Evolutionary conservation across 108 stramenopile species (phyloP).

Genomic region (Nitzschia sp.): DNA sequence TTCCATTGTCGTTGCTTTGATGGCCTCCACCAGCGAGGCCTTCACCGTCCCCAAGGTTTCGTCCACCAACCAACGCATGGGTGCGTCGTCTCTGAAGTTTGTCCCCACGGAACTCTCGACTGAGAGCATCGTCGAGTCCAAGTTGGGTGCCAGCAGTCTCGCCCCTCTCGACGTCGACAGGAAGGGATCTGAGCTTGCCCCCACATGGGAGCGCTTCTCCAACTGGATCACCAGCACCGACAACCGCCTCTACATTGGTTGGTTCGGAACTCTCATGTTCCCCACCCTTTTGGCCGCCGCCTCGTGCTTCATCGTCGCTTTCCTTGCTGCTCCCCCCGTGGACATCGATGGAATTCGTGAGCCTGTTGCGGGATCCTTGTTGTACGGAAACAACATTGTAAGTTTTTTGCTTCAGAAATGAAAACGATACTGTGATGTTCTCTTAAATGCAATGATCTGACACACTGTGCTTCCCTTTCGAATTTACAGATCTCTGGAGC

Average conservation of each 20-base stretch:
- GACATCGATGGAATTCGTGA: slow-evolving; percentile 44
- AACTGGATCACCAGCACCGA: slow-evolving; percentile 46
- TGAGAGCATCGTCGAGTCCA: background rate
- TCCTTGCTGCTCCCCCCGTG: slow-evolving; percentile 33
- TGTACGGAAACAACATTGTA: slow-evolving; percentile 45
- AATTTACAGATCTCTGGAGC: slow-evolving; percentile 36
- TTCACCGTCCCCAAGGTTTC: slow-evolving; percentile 24
- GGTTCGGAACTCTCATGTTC: slow-evolving; percentile 44
- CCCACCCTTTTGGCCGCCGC: slow-evolving; percentile 32
- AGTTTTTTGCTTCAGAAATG: too few relatives aligned
- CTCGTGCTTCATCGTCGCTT: slow-evolving; percentile 31
- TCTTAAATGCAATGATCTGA: too few relatives aligned
- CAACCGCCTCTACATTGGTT: slow-evolving; percentile 43
- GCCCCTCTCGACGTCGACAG: slow-evolving; percentile 20
- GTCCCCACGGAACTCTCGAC: background rate
- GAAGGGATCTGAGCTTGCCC: slow-evolving; percentile 1
- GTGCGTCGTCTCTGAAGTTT: slow-evolving; percentile 20
- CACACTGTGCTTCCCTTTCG: too few relatives aligned
- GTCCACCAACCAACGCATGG: slow-evolving; percentile 6
- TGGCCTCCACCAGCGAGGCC: slow-evolving; percentile 23
- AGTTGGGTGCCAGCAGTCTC: slow-evolving; percentile 17
- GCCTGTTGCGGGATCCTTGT: slow-evolving; percentile 38
- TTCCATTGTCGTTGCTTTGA: slow-evolving; percentile 25
- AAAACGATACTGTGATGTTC: too few relatives aligned
- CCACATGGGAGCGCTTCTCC: slow-evolving; percentile 31